Conservation (phyloP, 140 eudicot genomes). For the Erigeron philadelphicus region DNA sequence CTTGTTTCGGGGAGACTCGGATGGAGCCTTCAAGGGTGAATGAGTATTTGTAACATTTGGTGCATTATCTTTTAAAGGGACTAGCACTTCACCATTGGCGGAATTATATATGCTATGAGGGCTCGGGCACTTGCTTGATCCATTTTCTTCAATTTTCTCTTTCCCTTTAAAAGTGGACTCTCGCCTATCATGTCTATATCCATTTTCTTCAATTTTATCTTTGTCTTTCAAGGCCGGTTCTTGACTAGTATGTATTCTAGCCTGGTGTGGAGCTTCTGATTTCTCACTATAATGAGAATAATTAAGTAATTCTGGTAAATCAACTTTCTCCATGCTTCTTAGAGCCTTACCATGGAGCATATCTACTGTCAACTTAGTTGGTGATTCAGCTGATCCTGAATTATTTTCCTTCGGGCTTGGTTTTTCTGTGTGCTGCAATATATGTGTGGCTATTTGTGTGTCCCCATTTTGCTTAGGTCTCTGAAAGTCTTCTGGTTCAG, state of each 20-base stretch:
- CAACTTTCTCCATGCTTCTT: slow-evolving; percentile 58
- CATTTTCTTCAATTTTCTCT: slow-evolving; percentile 39
- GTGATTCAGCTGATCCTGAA: slow-evolving; percentile 42
- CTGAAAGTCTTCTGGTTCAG: slow-evolving; percentile 25
- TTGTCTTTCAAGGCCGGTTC: slow-evolving; percentile 29
- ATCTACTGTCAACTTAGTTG: slow-evolving; percentile 41
- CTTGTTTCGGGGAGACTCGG: slow-evolving; percentile 45
- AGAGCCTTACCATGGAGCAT: slow-evolving; percentile 79
- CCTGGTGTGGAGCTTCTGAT: slow-evolving; percentile 23
- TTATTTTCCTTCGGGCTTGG: slow-evolving; percentile 48
- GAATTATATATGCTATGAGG: slow-evolving; percentile 29
- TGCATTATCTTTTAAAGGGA: slow-evolving; percentile 25
- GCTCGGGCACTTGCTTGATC: slow-evolving; percentile 17
- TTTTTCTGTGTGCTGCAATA: slow-evolving; percentile 71
- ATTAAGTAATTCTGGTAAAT: slow-evolving; percentile 38
- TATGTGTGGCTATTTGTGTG: slow-evolving; percentile 59
- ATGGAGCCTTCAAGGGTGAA: slow-evolving; percentile 25
- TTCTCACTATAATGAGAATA: slow-evolving; percentile 31
- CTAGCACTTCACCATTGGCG: slow-evolving; percentile 27
- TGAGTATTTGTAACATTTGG: slow-evolving; percentile 24
- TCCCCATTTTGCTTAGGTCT: slow-evolving; percentile 26
- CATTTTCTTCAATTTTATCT: slow-evolving; percentile 39
- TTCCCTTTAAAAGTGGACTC: slow-evolving; percentile 28
- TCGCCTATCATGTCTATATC: slow-evolving; percentile 13
- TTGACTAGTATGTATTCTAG: slow-evolving; percentile 14